phyloP scores from a whole-genome alignment of 2,329 filamentous ascomycete genomes.

The Exophiala spinifera region DNA sequence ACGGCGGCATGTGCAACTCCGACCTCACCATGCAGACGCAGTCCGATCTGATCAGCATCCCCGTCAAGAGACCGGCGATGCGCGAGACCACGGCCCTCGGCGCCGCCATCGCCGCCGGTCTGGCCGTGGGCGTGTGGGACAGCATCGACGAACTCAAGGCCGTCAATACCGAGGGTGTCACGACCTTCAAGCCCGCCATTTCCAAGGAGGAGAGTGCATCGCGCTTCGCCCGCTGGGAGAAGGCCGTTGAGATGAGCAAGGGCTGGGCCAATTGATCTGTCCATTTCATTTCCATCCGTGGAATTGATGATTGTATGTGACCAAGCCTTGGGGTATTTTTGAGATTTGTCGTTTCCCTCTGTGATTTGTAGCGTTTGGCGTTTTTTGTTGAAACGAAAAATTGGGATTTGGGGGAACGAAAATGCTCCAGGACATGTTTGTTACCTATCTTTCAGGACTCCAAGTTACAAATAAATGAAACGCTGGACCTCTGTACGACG shows the following conservation, averaged over 20 bases:
- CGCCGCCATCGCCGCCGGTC: conserved; percentile 83
- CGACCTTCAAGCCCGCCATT: conserved; percentile 67
- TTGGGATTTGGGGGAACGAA: background rate
- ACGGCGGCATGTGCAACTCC: conserved; percentile 86
- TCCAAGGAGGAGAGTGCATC: conserved; percentile 55
- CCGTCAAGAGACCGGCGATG: conserved; percentile 81
- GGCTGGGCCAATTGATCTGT: conserved; percentile 22
- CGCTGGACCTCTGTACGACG: too few relatives aligned
- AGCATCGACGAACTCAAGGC: conserved; percentile 69
- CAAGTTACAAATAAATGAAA: too few relatives aligned
- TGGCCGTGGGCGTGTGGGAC: conserved; percentile 76
- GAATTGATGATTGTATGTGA: background rate
- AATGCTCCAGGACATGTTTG: too few relatives aligned
- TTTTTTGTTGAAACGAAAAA: conserved; percentile 1
- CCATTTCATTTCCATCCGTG: background rate
- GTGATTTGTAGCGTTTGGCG: conserved; percentile 7
- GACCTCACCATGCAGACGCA: conserved; percentile 84
- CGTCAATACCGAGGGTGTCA: conserved; percentile 68
- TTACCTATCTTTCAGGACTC: too few relatives aligned
- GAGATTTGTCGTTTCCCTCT: too few relatives aligned
- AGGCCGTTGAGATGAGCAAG: conserved; percentile 71
- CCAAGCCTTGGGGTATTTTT: too few relatives aligned
- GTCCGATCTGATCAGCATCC: conserved; percentile 79
- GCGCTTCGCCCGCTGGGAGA: conserved; percentile 70
- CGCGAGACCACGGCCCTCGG: conserved; percentile 86